phyloP scores from a whole-genome alignment of 2,329 filamentous ascomycete species.

The Fusarium caatingaense region DNA sequence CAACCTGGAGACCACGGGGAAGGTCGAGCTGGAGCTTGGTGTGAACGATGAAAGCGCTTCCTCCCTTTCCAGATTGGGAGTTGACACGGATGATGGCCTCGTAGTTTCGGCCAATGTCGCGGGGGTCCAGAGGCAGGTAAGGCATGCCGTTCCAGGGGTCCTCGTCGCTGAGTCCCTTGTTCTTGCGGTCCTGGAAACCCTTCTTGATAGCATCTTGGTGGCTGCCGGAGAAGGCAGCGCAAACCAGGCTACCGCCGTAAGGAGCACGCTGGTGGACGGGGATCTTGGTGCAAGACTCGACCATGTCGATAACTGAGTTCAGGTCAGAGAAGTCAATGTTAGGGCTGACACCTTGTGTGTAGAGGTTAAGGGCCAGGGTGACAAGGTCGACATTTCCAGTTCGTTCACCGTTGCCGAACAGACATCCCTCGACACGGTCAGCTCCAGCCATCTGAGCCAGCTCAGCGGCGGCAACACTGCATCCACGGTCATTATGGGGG shows the following conservation, averaged over 20 bases:
- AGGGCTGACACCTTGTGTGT: slow-evolving; percentile 87
- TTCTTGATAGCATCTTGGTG: slow-evolving; percentile 98
- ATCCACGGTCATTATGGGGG: slow-evolving; percentile 94
- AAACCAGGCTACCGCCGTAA: slow-evolving; percentile 92
- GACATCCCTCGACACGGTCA: slow-evolving; percentile 91
- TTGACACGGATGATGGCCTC: slow-evolving; percentile 98
- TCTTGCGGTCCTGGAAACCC: slow-evolving; percentile 79
- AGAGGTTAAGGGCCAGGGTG: slow-evolving; percentile 91
- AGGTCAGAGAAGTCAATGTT: slow-evolving; percentile 92
- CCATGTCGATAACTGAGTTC: slow-evolving; percentile 83
- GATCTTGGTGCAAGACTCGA: slow-evolving; percentile 95
- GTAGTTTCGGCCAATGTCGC: slow-evolving; percentile 96
- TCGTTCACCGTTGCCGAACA: slow-evolving; percentile 92
- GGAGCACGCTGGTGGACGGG: slow-evolving; percentile 90
- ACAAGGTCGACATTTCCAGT: slow-evolving; percentile 97
- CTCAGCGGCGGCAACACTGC: slow-evolving; percentile 88
- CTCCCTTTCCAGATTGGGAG: slow-evolving; percentile 94
- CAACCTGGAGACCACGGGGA: slow-evolving; percentile 90
- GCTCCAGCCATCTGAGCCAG: slow-evolving; percentile 96
- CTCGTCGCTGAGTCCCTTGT: slow-evolving; percentile 67
- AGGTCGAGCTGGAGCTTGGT: slow-evolving; percentile 90
- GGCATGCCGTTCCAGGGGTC: slow-evolving; percentile 81
- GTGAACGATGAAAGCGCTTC: slow-evolving; percentile 93
- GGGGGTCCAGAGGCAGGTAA: slow-evolving; percentile 91
- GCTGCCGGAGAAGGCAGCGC: slow-evolving; percentile 86